These are phyloP conservation scores for Emericellopsis cladophorae DNA, from an alignment of 2,329 filamentous ascomycete genomes.

Conservation along the genomic window DNA sequence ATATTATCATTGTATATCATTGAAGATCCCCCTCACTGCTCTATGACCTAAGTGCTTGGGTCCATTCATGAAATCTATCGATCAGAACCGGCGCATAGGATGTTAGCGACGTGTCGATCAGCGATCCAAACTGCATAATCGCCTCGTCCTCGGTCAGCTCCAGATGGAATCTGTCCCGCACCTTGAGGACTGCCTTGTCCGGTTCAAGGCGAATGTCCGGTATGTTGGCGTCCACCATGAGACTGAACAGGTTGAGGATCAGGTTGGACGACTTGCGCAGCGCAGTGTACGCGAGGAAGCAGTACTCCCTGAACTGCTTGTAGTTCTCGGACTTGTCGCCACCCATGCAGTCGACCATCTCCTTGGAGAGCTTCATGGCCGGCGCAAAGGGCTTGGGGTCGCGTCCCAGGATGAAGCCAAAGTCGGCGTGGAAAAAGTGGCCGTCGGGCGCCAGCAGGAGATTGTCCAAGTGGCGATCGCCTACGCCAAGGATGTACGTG, in stretches of 20 bases:
- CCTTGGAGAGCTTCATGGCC: constrained; percentile 90
- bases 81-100: constrained; percentile 89
- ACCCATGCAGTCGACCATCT: constrained; percentile 99
- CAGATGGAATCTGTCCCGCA: constrained; percentile 86
- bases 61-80: constrained; percentile 85
- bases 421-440: constrained; percentile 97
- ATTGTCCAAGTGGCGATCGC: constrained; percentile 92
- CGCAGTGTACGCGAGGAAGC: constrained; percentile 87
- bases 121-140: constrained; percentile 70
- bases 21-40: neutral
- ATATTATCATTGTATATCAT: neutral
- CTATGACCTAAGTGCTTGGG: constrained; percentile 78
- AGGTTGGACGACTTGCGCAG: constrained; percentile 81
- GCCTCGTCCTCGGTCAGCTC: constrained; percentile 90
- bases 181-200: constrained; percentile 88
- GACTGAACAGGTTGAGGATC: constrained; percentile 85
- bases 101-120: constrained; percentile 84
- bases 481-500: constrained; percentile 92
- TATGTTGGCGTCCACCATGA: constrained; percentile 97
- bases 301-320: constrained; percentile 84
- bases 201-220: constrained; percentile 87
- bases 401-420: constrained; percentile 92
- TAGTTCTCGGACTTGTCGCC: constrained; percentile 73
- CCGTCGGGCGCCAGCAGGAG: constrained; percentile 79
- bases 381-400: constrained; percentile 97